Evolutionary conservation across 2,329 filamentous ascomycete species (phyloP), one percentile per base, ranked within the genome.

Genomic region (Aureobasidium lini): DNA sequence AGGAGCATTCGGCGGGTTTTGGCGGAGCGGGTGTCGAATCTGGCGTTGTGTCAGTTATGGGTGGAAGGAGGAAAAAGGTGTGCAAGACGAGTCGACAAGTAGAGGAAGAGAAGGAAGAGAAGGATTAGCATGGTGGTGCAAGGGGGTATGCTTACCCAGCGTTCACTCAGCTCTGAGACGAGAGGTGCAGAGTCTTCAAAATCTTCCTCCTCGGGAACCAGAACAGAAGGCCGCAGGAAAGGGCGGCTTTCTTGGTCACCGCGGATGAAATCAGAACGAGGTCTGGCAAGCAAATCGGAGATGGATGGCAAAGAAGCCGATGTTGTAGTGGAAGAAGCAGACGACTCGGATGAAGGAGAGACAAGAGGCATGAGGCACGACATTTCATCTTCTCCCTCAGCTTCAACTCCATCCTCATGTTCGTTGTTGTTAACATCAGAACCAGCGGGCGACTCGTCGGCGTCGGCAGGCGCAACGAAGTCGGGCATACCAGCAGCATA

Each of bases 1-100:
- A 5, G 28, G 48, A 3, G 18, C 23, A 5, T 7, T 42, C 5
- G 61, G 52, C n/a, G 61, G 61, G 52, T 57, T 60, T 34, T 57
- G 50, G 34, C 52, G 57, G 6, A 62, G 44, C 4, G 61, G 61
- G 8, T 56, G 52, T 10, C 52, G 52, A 6, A 37, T 40, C 52
- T 56, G 39, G 16, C 5, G 16, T 2, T 32, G 23, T 32, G 52
- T 56, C 28, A 56, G 52, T 56, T 23, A 16, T 37, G 31, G 6
- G 44, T 31, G 52, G 13, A 18, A 15, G n/a, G 39, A 16, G 11
- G n/a, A 16, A 2, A 44, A 28, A 15, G 42, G 28, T 44, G 42
- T 23, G 23, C 23, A 23, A 23, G 23, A 23, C 23, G 23, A 28
- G 28, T 44, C 9, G n/a, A 42, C 2, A 7, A 15, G 3, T 42